Conservation (phyloP, 495 filamentous ascomycete species). For the Daldinia concentrica region DNA sequence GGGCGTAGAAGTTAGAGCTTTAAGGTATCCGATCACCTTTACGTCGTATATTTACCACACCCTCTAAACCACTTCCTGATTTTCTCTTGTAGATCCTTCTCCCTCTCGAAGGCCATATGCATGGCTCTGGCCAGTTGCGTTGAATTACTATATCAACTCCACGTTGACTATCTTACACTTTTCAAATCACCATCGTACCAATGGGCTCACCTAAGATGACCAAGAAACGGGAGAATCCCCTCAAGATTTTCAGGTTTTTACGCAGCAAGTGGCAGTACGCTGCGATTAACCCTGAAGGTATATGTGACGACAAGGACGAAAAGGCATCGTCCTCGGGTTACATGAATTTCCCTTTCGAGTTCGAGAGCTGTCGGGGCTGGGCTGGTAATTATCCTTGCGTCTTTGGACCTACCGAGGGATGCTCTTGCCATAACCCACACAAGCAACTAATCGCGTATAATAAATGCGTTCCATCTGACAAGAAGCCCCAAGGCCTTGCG, state of each 20-base stretch:
- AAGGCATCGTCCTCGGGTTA: background rate
- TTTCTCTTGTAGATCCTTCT: background rate
- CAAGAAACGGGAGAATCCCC: background rate
- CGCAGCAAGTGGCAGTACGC: background rate
- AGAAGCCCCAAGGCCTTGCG: slow-evolving; percentile 23
- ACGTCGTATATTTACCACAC: background rate
- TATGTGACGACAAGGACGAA: background rate
- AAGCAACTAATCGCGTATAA: slow-evolving; percentile 36
- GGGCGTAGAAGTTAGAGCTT: background rate
- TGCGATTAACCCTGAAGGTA: background rate
- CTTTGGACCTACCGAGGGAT: slow-evolving; percentile 41
- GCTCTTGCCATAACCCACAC: slow-evolving; percentile 43
- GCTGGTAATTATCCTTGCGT: slow-evolving; percentile 48
- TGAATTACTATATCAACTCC: background rate
- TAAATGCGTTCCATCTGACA: slow-evolving; percentile 21
- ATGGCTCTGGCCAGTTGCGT: background rate
- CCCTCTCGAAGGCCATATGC: background rate
- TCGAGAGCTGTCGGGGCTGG: slow-evolving; percentile 31
- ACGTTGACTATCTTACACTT: background rate
- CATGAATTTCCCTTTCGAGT: slow-evolving; percentile 15
- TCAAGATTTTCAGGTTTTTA: background rate
- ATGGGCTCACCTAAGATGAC: background rate
- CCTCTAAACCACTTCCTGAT: background rate
- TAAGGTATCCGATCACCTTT: background rate
- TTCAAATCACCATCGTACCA: background rate